Evolutionary conservation across 805 yeast genomes (phyloP).

Genomic region (Monosporozyma aerobia): DNA sequence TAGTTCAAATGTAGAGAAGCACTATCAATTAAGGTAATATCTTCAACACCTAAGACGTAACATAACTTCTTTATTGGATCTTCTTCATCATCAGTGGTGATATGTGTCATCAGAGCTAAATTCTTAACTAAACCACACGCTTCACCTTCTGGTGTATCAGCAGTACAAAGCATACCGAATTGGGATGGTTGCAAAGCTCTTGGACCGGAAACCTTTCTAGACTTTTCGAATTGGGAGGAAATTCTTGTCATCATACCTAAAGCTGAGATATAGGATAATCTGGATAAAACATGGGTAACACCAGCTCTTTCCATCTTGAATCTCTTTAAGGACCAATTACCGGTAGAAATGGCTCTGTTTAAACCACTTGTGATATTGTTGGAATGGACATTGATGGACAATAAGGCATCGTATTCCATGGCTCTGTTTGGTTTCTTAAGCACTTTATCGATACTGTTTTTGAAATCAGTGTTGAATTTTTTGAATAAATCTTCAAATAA

Average conservation of each 20-base stretch:
- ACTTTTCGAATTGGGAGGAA: slow-evolving; percentile 96
- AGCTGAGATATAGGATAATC: slow-evolving; percentile 88
- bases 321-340: slow-evolving; percentile 97
- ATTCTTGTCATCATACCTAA: slow-evolving; percentile 99
- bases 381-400: slow-evolving; percentile 83
- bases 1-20: slow-evolving; percentile 72
- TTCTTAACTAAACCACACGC: slow-evolving; percentile 98
- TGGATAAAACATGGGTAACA: slow-evolving; percentile 90
- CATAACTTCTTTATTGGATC: slow-evolving; percentile 74
- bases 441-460: slow-evolving; percentile 87
- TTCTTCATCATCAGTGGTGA: slow-evolving; percentile 96
- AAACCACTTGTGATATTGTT: slow-evolving; percentile 89
- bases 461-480: slow-evolving; percentile 90
- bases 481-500: slow-evolving; percentile 95
- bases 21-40: slow-evolving; percentile 70
- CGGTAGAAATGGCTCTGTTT: slow-evolving; percentile 95
- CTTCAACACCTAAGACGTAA: slow-evolving; percentile 80
- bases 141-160: slow-evolving; percentile 99
- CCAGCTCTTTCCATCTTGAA: slow-evolving; percentile 99
- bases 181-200: slow-evolving; percentile 98
- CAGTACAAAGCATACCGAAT: slow-evolving; percentile 97
- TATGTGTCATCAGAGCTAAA: slow-evolving; percentile 95
- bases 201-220: slow-evolving; percentile 96
- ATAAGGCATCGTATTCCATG: slow-evolving; percentile 86
- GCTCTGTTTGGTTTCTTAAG: slow-evolving; percentile 91